These are phyloP conservation scores for Aspergillus pseudoterreus DNA, from an alignment of 2,329 filamentous ascomycete species.

Conservation along the genomic window DNA sequence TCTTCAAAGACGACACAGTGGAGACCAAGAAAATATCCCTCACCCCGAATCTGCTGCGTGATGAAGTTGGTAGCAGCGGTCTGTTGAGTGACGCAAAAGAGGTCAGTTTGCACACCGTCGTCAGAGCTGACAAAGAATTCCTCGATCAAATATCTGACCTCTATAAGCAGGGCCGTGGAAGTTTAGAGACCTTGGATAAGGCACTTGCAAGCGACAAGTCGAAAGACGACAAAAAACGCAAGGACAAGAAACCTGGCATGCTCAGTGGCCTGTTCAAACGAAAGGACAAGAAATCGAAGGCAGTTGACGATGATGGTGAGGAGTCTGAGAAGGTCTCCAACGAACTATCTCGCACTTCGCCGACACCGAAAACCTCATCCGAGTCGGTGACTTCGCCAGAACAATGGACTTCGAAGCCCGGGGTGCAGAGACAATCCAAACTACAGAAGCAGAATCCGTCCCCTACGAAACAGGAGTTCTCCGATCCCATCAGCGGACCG, in stretches of 20 bases:
- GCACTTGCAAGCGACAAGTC: constrained; percentile 58
- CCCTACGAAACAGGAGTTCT: constrained; percentile 39
- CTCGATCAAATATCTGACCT: background rate
- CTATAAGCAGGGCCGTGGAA: constrained; percentile 55
- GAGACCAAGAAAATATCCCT: constrained; percentile 97
- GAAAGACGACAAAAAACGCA: constrained; percentile 74
- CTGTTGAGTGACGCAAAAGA: constrained; percentile 36
- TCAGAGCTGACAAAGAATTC: constrained; percentile 5
- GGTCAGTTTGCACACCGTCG: constrained; percentile 20
- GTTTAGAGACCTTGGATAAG: constrained; percentile 74
- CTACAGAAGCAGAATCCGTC: constrained; percentile 65
- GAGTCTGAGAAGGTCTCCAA: constrained; percentile 59
- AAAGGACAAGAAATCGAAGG: constrained; percentile 58
- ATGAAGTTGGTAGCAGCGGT: constrained; percentile 55
- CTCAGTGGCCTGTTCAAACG: constrained; percentile 67
- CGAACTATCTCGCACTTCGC: constrained; percentile 49
- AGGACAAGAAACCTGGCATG: constrained; percentile 68
- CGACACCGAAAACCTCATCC: constrained; percentile 43
- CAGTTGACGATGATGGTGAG: constrained; percentile 45
- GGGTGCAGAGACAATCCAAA: constrained; percentile 59
- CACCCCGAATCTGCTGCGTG: constrained; percentile 85
- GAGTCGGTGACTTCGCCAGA: constrained; percentile 40
- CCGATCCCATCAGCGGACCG: constrained; percentile 25
- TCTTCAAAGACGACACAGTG: constrained; percentile 92
- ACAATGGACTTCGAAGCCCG: constrained; percentile 27